A percentile compares a stretch with the other conserved stretches of the same genome.
phyloP scores from a whole-genome alignment of 257 asterid genomes.

The Gardenia jasminoides region DNA sequence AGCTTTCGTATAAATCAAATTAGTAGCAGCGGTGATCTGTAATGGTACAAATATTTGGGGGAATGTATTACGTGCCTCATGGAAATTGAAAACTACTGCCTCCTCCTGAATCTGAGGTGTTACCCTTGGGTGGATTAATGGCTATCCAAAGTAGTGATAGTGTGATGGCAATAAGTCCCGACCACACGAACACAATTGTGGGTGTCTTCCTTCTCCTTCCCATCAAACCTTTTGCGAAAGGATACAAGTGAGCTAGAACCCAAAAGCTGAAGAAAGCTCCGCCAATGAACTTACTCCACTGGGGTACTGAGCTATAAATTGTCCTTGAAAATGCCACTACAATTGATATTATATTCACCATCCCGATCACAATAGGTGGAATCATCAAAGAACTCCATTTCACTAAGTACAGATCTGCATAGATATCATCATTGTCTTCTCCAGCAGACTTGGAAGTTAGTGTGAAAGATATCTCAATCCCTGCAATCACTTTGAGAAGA shows the following conservation, averaged over 20 bases:
- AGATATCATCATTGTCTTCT: constrained; percentile 36
- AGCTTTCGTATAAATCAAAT: not conserved
- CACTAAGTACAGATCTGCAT: constrained; percentile 35
- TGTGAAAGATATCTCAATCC: constrained; percentile 45
- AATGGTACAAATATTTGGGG: no score
- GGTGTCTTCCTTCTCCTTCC: constrained; percentile 44
- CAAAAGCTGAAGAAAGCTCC: constrained; percentile 48
- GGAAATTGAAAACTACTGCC: constrained; percentile 17
- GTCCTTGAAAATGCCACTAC: constrained; percentile 35
- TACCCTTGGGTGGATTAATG: constrained; percentile 20
- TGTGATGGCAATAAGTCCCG: constrained; percentile 47
- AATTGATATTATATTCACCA: constrained; percentile 38
- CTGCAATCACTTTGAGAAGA: constrained; percentile 43
- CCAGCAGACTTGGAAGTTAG: constrained; percentile 41
- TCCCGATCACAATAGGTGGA: constrained; percentile 41
- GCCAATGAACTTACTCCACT: constrained; percentile 40
- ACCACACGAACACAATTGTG: constrained; percentile 47
- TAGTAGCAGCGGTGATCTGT: not conserved
- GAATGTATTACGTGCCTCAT: not conserved
- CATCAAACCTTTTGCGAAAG: constrained; percentile 49
- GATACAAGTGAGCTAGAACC: constrained; percentile 47
- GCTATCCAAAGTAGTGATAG: constrained; percentile 41
- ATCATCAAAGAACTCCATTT: constrained; percentile 45
- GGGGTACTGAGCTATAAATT: constrained; percentile 27
- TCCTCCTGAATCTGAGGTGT: not conserved